Conservation (phyloP, 106 monocot species). For the Acorus gramineus region DNA sequence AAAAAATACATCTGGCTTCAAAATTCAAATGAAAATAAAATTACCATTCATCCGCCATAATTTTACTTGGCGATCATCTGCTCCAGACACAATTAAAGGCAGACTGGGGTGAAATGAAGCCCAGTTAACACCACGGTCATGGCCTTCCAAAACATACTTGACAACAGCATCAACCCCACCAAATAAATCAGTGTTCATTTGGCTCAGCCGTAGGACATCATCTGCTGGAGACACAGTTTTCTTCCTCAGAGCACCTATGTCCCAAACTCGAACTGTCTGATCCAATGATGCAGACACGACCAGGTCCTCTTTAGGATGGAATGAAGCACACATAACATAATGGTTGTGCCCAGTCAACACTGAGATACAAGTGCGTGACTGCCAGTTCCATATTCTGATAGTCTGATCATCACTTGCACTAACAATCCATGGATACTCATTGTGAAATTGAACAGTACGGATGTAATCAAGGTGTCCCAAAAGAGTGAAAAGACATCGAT, state of each 20-base stretch:
- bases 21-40: neutral
- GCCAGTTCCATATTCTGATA: conserved; percentile 69
- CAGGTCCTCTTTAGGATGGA: conserved; percentile 64
- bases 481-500: conserved; percentile 51
- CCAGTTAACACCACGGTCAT: conserved; percentile 65
- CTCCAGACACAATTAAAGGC: conserved; percentile 66
- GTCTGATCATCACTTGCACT: conserved; percentile 70
- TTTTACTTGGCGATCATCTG: conserved; percentile 63
- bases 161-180: conserved; percentile 56
- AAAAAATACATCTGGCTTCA: too few species aligned
- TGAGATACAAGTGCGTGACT: conserved; percentile 51
- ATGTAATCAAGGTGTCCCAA: conserved; percentile 71
- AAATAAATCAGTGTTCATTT: conserved; percentile 57
- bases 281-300: conserved; percentile 63
- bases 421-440: conserved; percentile 67
- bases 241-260: conserved; percentile 54
- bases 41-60: conserved; percentile 66
- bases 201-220: conserved; percentile 42
- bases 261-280: conserved; percentile 67
- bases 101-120: conserved; percentile 52
- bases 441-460: conserved; percentile 56
- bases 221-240: conserved; percentile 46
- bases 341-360: conserved; percentile 59
- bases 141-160: conserved; percentile 62
- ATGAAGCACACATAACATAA: conserved; percentile 66